Evolutionary conservation across 2,329 filamentous ascomycete species (phyloP).

Genomic region (Rutstroemia sp.): DNA sequence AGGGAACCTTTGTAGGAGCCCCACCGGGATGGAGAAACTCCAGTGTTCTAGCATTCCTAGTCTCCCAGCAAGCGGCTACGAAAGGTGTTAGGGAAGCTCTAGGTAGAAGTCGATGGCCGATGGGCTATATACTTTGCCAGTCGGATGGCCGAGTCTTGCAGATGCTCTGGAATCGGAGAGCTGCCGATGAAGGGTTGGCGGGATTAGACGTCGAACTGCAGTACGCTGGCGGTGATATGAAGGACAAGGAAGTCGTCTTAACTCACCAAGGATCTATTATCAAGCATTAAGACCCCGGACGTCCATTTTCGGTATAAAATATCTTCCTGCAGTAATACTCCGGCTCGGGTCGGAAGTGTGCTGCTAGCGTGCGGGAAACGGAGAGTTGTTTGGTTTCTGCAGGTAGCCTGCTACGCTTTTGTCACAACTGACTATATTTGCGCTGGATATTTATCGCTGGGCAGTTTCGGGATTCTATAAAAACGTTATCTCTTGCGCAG

Average conservation of each 20-base stretch:
- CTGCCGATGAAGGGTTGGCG: conserved; percentile 54
- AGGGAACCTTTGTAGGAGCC: conserved; percentile 68
- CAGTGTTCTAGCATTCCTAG: conserved; percentile 63
- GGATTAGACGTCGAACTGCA: conserved; percentile 46
- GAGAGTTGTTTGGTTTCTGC: neutral
- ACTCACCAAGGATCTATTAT: conserved; percentile 40
- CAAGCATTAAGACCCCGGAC: conserved; percentile 5
- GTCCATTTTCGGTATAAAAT: neutral
- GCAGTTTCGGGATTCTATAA: neutral
- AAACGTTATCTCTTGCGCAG: neutral
- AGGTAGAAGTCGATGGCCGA: conserved; percentile 56
- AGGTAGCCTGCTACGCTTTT: conserved; percentile 1
- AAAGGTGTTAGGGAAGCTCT: conserved; percentile 71
- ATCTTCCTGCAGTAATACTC: neutral
- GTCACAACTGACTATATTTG: neutral
- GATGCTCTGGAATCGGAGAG: conserved; percentile 64
- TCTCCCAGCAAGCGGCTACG: conserved; percentile 62
- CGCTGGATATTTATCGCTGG: neutral
- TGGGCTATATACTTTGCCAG: conserved; percentile 63
- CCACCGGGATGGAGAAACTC: conserved; percentile 60
- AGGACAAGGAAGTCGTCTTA: conserved; percentile 39
- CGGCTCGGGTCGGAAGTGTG: neutral
- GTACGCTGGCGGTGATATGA: conserved; percentile 29
- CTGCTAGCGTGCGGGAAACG: neutral
- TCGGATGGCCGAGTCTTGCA: conserved; percentile 52